A percentile compares a stretch with the other conserved stretches of the same genome.
phyloP scores from a whole-genome alignment of 805 yeast genomes.

The Debaryomyces hansenii region DNA sequence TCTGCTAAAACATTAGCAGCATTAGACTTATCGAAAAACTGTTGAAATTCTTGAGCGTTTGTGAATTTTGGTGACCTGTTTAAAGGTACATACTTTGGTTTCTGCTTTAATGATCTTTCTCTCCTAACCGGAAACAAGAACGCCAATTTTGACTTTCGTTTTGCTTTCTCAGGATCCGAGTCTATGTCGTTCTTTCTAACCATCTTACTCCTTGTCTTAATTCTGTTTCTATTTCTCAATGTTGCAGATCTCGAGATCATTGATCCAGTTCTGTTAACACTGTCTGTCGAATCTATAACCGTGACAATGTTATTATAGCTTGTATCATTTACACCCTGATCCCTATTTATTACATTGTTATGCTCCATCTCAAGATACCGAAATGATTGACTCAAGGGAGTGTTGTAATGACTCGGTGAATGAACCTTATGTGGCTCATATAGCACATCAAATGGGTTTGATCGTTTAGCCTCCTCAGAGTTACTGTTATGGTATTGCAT shows the following conservation, averaged over 20 bases:
- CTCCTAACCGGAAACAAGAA: constrained; percentile 37
- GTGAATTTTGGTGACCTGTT: constrained; percentile 19
- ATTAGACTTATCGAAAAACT: constrained; percentile 18
- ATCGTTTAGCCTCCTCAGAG: constrained; percentile 3
- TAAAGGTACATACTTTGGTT: constrained; percentile 18
- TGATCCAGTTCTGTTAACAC: constrained; percentile 25
- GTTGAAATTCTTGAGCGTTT: constrained; percentile 17
- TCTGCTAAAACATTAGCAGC: constrained; percentile 23
- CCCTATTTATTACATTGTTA: too few species aligned
- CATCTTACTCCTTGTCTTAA: constrained; percentile 29
- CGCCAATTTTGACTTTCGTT: constrained; percentile 6
- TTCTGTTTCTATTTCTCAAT: constrained; percentile 28
- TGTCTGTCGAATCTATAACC: constrained; percentile 17
- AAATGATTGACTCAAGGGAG: too few species aligned
- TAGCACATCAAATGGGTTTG: constrained; percentile 30
- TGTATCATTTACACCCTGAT: too few species aligned
- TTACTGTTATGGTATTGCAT: not conserved
- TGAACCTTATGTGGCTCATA: constrained; percentile 12
- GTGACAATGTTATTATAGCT: constrained; percentile 15
- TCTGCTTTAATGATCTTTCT: constrained; percentile 28
- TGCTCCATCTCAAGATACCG: too few species aligned
- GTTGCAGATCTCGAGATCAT: constrained; percentile 31
- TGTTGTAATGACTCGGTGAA: not conserved
- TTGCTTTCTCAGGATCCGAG: not conserved
- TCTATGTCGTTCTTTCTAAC: constrained; percentile 14